A percentile compares a stretch with the other conserved stretches of the same genome.
Evolutionary conservation across 352 stramenopile species (phyloP).

Genomic region (Phytophthora rubi): DNA sequence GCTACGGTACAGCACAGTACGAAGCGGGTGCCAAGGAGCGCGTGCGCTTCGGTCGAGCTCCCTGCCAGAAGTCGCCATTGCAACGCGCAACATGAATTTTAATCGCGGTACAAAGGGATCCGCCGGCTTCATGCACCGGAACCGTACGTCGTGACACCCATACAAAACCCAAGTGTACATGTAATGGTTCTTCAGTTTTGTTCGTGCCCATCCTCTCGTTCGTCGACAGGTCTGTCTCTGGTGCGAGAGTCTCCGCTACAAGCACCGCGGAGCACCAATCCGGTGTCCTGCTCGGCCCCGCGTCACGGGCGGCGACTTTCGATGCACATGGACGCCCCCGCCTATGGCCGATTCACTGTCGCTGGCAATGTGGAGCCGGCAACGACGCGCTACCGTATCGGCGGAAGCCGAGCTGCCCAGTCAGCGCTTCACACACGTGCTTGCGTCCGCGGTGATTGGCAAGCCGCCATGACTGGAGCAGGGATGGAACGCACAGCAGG

Average conservation of each 20-base stretch:
- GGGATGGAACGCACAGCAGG: constrained; percentile 7
- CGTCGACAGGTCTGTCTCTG: constrained; percentile 40
- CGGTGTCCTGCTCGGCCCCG: constrained; percentile 18
- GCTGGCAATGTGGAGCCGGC: constrained; percentile 31
- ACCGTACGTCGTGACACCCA: constrained; percentile 18
- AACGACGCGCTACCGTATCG: constrained; percentile 23
- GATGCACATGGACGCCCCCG: constrained; percentile 6
- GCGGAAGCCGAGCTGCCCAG: constrained; percentile 14
- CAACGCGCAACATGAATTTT: not conserved
- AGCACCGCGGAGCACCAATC: constrained; percentile 31
- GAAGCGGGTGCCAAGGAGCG: not conserved
- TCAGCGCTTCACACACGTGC: constrained; percentile 30
- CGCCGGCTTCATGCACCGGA: constrained; percentile 19
- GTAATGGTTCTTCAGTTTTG: constrained; percentile 10
- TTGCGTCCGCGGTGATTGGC: constrained; percentile 31
- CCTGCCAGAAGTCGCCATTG: not conserved
- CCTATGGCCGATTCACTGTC: constrained; percentile 24
- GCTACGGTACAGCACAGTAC: not conserved
- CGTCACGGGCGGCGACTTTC: constrained; percentile 25
- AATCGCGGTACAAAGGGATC: not conserved
- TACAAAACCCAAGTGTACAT: constrained; percentile 22
- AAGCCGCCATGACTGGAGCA: constrained; percentile 30
- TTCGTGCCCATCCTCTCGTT: constrained; percentile 28
- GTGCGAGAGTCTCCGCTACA: constrained; percentile 4
- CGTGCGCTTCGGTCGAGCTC: not conserved